Evolutionary conservation across 371 early-diverging fungal genomes (phyloP), one percentile per base, ranked within the genome.

Genomic region (Rhizopus sp.): DNA sequence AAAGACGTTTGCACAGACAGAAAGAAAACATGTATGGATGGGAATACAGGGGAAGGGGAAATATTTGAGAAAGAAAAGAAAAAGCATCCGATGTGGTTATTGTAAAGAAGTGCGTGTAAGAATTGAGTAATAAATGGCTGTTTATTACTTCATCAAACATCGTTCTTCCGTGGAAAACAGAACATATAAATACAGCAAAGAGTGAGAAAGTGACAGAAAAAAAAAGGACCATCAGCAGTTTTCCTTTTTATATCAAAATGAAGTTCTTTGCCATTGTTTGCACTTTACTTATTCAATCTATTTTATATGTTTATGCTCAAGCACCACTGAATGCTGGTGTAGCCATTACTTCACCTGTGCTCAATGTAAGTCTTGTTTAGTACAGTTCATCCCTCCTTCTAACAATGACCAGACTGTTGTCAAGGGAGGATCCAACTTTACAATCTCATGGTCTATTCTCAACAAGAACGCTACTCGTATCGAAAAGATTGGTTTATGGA

Each of bases 401-500:
- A 7, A 30, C 1, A 50, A 47, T 12, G 31, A 23, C 6, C 39
- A 62, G 53, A 23, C 23, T 1, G 47, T 38, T 35, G 50, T 45
- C 12, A n/a, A 38, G 38, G 13, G 31, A 29, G 57, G 62, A 17
- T 40, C 47, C 12, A 41, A 44, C 16, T 53, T 32, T 16, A 52
- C 46, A 13, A 56, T 62, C 29, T 17, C 39, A 7, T 62, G 60
- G 52, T 58, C 40, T 38, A 4, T 55, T 4, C 37, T 50, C 10
- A 47, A 64, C 35, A 12, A 49, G 9, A 59, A 49, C 40, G 55
- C 51, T 5, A 59, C 59, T 6, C 41, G 41, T n/a, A 64, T 64
- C 29, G 50, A 56, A 12, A 17, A 45, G 3, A 60, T 64, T 30
- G 46, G 37, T 10, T 38, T 64, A 31, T 55, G 60, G 54, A 54